Evolutionary conservation across 2,329 filamentous ascomycete species (phyloP).

Genomic region (Claviceps pazoutovae): DNA sequence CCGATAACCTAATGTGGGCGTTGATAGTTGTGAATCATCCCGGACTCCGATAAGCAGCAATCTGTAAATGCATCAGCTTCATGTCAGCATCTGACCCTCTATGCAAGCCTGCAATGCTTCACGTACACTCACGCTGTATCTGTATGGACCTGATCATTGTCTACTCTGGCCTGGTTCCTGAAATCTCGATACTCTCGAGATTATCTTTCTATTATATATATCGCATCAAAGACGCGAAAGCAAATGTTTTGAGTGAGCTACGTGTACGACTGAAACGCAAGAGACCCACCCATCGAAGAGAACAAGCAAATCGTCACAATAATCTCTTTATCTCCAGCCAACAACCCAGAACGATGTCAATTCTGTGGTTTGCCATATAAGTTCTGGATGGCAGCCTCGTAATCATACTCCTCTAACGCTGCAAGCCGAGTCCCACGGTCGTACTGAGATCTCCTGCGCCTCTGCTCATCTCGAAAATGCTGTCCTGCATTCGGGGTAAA

Average conservation of each 20-base stretch:
- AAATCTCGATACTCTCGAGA: background rate
- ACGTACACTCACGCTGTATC: background rate
- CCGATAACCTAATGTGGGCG: background rate
- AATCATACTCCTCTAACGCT: conserved; percentile 48
- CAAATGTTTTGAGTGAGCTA: conserved; percentile 1
- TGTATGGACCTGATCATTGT: background rate
- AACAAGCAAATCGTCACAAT: background rate
- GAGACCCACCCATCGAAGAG: background rate
- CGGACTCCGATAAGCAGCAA: background rate
- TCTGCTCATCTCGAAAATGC: conserved; percentile 60
- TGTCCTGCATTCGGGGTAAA: conserved; percentile 69
- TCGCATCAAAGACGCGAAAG: background rate
- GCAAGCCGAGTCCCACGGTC: conserved; percentile 68
- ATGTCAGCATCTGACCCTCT: background rate
- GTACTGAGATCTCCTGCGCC: conserved; percentile 62
- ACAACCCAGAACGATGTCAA: background rate
- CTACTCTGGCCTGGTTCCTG: background rate
- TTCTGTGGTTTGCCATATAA: conserved; percentile 16
- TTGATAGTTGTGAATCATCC: background rate
- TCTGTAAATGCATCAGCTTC: background rate
- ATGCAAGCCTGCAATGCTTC: background rate
- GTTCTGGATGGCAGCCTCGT: conserved; percentile 29
- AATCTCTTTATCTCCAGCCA: background rate
- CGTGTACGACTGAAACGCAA: background rate
- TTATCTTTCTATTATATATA: background rate